Evolutionary conservation across 2,329 filamentous ascomycete genomes (phyloP), one percentile per base, ranked within the genome.

Genomic region (Didymella arachidicola): DNA sequence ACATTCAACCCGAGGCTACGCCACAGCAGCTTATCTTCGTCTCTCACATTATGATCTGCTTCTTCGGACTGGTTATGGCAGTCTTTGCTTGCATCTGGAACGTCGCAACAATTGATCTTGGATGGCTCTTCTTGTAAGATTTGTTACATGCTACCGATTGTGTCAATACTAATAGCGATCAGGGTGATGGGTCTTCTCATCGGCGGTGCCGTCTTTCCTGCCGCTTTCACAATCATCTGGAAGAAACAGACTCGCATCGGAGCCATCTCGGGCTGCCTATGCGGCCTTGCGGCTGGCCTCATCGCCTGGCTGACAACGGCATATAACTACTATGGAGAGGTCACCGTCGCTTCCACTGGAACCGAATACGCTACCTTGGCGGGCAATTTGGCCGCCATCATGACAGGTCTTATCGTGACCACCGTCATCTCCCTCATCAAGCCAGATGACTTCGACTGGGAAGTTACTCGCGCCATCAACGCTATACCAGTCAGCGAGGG

Each of bases 151-250:
- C 2, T 18, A 42, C 10, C 12, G 10, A 2, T 16, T 22, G 12
- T 30, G 1, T 11, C 19, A 4, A 14, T 39, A 56, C 62, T 69
- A 39, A 72, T 57, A 26, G 29, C 4, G 11, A 3, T 22, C 11
- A 73, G 68, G 8, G 73, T 78, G 18, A 77, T 80, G 68, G 79
- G 77, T 27, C 70, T 80, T 14, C 67, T 80, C 0, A 79, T 81
- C 7, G 77, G 78, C 6, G 77, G 76, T 7, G 79, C 77, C 1
- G 76, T 80, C 7, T 78, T 81, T 47, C 76, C 76, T 1, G 62
- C 72, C 2, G 72, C 75, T 1, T 77, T 79, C 27, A 61, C 75
- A 4, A 74, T 79, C 30, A 69, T 67, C 39, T 79, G 77, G 78
- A 68, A 67, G 29, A 71, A 71, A 26, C 77, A 79, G 53, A 66